phyloP scores from a whole-genome alignment of 371 early-diverging fungal genomes.

The Chytridiales sp. region DNA sequence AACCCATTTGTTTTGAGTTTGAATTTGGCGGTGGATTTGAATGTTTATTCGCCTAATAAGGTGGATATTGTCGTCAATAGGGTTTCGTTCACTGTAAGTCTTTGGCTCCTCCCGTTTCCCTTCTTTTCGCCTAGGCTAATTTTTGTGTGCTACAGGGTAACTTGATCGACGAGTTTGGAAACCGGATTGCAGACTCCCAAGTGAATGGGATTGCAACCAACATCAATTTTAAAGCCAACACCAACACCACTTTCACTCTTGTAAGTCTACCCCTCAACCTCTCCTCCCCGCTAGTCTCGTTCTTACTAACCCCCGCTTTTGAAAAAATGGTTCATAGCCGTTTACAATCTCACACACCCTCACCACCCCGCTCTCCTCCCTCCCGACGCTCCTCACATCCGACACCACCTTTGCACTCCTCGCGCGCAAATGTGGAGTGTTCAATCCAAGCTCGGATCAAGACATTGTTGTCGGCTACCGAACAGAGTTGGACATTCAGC shows the following conservation, averaged over 20 bases:
- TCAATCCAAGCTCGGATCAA: background rate
- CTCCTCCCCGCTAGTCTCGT: background rate
- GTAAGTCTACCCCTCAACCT: background rate
- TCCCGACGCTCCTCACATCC: background rate
- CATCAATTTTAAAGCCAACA: conserved; percentile 6
- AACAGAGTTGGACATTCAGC: conserved; percentile 6
- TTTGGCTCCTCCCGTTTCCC: background rate
- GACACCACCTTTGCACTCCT: conserved; percentile 14
- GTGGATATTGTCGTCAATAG: conserved; percentile 12
- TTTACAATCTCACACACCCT: conserved; percentile 13
- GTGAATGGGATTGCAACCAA: conserved; percentile 10
- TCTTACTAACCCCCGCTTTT: background rate
- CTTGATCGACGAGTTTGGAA: background rate
- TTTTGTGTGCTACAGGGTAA: no score
- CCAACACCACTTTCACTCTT: conserved; percentile 15
- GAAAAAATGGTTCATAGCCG: background rate
- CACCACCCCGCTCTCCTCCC: conserved; percentile 1
- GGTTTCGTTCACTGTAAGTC: conserved; percentile 10
- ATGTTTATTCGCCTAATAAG: conserved; percentile 19
- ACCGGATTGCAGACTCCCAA: conserved; percentile 3
- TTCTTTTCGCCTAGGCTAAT: background rate
- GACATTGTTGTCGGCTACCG: conserved; percentile 14
- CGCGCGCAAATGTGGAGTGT: background rate
- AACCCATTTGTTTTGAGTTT: conserved; percentile 19
- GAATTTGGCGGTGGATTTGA: conserved; percentile 22